phyloP scores from a whole-genome alignment of 108 stramenopile species.

The Cyclotella sp. region DNA sequence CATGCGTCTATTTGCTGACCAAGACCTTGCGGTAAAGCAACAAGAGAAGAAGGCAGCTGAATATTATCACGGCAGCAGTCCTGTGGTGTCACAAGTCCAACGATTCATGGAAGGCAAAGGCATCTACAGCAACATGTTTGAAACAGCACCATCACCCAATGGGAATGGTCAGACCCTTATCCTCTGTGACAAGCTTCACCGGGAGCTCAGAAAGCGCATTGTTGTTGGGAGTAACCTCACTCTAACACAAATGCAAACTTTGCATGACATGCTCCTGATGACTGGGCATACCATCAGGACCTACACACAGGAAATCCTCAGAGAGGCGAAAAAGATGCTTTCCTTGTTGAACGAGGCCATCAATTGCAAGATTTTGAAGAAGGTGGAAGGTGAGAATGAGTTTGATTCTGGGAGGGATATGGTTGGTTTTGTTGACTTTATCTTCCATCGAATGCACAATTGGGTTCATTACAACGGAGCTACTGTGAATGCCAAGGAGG shows the following conservation, averaged over 20 bases:
- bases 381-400: background rate
- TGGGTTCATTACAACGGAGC: background rate
- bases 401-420: background rate
- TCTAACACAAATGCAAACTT: background rate
- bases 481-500: too few relatives aligned
- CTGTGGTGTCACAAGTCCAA: background rate
- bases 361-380: background rate
- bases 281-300: background rate
- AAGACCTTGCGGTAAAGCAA: background rate
- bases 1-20: background rate
- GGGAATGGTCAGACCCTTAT: background rate
- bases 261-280: background rate
- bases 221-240: background rate
- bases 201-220: background rate
- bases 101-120: background rate
- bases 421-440: background rate
- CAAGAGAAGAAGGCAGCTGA: background rate
- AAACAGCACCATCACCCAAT: background rate
- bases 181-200: background rate
- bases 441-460: background rate
- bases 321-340: background rate
- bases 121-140: background rate
- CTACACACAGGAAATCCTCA: background rate
- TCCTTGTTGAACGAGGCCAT: slow-evolving; percentile 2
- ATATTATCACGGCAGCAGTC: background rate